Evolutionary conservation across 768 basidiomycete species (phyloP), one percentile per base, ranked within the genome.

Genomic region (Pleurotus salmoneostramineus): DNA sequence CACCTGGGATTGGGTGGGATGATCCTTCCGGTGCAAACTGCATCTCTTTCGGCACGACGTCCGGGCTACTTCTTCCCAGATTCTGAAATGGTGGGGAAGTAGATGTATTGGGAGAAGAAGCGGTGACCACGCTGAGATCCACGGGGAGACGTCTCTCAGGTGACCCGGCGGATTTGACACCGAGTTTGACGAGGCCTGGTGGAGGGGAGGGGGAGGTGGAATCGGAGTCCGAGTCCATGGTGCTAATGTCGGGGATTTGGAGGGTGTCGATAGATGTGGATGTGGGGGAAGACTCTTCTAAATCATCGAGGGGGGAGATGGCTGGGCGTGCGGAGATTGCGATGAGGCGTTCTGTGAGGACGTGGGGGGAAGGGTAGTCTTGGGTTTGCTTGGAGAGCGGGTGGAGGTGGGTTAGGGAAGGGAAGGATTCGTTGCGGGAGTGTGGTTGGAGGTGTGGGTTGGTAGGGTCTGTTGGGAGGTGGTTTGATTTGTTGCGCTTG

Each of bases 341-440:
- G 43, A 70, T 74, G 31, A 80, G 74, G 48, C 75, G 74, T 49
- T 69, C 70, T 44, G 75, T 68, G n/a, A 80, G 71, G 14, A 67
- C 65, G 14, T 60, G 64, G 15, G 80, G 77, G 37, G 77, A 76
- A 5, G 77, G 77, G 32, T 75, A 74, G 46, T 70, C 70, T 27
- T 79, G 69, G 49, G 31, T 74, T 75, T 58, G 77, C 74, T 66
- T 74, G 74, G 37, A 64, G 60, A 21, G 72, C 68, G 21, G 60
- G 60, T 47, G 69, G 68, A 56, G 60, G 58, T 36, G 60, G 57
- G 59, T 65, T 60, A 37, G 68, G 64, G 59, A 69, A 63, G 48
- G 72, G 58, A 46, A 27, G 6, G 48, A 50, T 37, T 55, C 44
- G 36, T 60, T 58, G 42, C 32, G 47, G 4, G 63, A 21, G 68